Conservation (phyloP, 2,329 filamentous ascomycete species). For the Colletotrichum viniferum region DNA sequence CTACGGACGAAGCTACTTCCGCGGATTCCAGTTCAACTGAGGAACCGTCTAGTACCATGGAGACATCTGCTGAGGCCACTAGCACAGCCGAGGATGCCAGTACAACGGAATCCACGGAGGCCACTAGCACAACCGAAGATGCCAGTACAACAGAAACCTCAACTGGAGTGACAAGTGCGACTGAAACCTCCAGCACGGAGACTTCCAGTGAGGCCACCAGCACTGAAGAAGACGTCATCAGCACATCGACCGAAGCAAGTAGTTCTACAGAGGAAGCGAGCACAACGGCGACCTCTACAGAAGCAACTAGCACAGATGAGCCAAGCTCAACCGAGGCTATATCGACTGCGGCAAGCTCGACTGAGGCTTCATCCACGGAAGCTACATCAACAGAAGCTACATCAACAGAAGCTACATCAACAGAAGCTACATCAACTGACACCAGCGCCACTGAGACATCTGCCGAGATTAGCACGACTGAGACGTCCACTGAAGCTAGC, state of each 20-base stretch:
- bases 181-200: neutral
- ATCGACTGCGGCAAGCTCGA: neutral
- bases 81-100: neutral
- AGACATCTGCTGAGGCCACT: neutral
- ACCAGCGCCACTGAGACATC: neutral
- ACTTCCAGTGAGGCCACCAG: neutral
- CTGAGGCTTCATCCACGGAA: neutral
- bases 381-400: neutral
- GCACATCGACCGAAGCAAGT: neutral
- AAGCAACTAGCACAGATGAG: neutral
- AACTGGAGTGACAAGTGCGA: neutral
- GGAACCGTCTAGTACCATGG: neutral
- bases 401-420: neutral
- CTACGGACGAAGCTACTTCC: neutral
- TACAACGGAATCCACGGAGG: neutral
- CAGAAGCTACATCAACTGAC: neutral
- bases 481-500: neutral
- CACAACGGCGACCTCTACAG: neutral
- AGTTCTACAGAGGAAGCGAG: neutral
- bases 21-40: neutral
- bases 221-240: neutral
- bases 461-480: neutral
- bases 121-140: neutral
- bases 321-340: neutral
- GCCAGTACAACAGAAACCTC: neutral